Base-by-base conservation (phyloP, 257 asterid species). In the Plantago ovata region DNA sequence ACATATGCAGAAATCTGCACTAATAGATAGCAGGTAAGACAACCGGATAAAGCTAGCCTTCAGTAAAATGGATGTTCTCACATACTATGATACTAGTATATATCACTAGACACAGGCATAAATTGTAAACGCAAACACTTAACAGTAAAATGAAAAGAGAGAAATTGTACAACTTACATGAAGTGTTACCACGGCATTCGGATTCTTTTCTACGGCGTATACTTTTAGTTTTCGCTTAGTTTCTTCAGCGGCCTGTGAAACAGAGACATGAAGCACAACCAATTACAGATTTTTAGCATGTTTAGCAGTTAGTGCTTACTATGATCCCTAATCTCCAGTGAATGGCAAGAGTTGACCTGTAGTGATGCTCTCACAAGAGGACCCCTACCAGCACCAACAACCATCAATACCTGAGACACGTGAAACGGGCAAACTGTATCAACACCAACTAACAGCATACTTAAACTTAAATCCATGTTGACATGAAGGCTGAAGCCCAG, bases 381-480 rank as follows among this genome's bases (percentile, higher is more conserved):
- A 56, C 98, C 98, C 70, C 98, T 80, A 39, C 98, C 98, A 62
- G 98, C 98, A 58, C 98, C 98, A 56, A 93, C 97, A 76, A 93
- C 98, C 98, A 93, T 93, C 84, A 93, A 73, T 42, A 93, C 85
- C 98, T 93, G 60, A 23, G 65, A 63, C 70, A 72, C 64, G 53
- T 24, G 38, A 60, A 20, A 69, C 70, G 54, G 22, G 36, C 38
- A 60, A 49, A 69, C 58, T 40, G 64, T 40, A 55, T 56, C 39
- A 61, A 53, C 16, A 52, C 36, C 41, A 28, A 28, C 36, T 8
- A 40, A 44, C 46, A 55, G 42, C 41, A 45, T 20, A 45, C 10
- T 20, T 63, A 58, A 64, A 64, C 43, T 22, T 7, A 59, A n/a
- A 55, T 28, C 53, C 11, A 53, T 39, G 53, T 12, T 28, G 39